Evolutionary conservation across 805 yeast species (phyloP).

Genomic region (Candida caryicola): DNA sequence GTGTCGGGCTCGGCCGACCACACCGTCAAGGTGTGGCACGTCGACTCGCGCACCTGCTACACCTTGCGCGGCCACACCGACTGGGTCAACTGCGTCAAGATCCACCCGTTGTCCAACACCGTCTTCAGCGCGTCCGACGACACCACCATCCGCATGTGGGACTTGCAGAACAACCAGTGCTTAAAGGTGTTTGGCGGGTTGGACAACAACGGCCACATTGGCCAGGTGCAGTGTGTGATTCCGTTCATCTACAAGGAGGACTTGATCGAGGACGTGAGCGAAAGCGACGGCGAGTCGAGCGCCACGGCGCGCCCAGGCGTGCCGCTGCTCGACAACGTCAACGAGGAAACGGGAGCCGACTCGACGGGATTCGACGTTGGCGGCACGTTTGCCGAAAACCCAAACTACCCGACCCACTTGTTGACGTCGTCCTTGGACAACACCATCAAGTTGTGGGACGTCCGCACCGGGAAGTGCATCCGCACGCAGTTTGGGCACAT

Average conservation of each 20-base stretch:
- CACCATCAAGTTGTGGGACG: constrained; percentile 91
- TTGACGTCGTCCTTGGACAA: constrained; percentile 87
- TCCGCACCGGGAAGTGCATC: constrained; percentile 79
- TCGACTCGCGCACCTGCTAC: constrained; percentile 86
- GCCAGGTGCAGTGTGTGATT: constrained; percentile 89
- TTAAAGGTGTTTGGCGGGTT: constrained; percentile 74
- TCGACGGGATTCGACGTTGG: constrained; percentile 1
- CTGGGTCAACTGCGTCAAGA: constrained; percentile 87
- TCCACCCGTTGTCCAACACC: constrained; percentile 75
- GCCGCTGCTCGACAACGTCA: constrained; percentile 1
- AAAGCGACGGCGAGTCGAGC: constrained; percentile 32
- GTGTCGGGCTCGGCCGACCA: constrained; percentile 93
- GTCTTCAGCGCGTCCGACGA: constrained; percentile 90
- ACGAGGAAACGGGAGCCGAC: not conserved
- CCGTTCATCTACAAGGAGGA: constrained; percentile 74
- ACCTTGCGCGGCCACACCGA: constrained; percentile 91
- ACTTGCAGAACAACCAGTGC: constrained; percentile 74
- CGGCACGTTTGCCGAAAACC: constrained; percentile 12
- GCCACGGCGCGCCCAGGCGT: not conserved
- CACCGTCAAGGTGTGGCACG: constrained; percentile 95
- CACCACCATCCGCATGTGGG: constrained; percentile 93
- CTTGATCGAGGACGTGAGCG: constrained; percentile 46
- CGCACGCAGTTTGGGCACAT: constrained; percentile 97
- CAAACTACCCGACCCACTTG: constrained; percentile 71
- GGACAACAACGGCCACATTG: constrained; percentile 79